Percentiles rank a stretch among this genome's conserved stretches.
These are phyloP conservation scores for Septoria petroselini DNA, from an alignment of 2,329 filamentous ascomycete species.

Conservation along the genomic window DNA sequence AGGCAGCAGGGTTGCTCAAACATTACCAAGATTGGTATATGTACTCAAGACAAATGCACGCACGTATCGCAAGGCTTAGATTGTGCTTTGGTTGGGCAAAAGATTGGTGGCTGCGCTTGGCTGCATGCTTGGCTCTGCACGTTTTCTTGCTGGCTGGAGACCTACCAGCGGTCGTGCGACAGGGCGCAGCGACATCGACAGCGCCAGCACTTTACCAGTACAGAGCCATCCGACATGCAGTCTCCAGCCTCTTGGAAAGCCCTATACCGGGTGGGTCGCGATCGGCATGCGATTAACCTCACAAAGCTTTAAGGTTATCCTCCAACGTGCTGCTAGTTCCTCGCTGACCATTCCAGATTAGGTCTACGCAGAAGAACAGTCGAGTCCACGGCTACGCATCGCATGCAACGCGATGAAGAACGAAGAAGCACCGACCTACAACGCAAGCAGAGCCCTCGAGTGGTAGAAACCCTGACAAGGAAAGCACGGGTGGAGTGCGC, in stretches of 20 bases:
- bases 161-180: not conserved
- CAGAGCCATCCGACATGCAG: too few relatives aligned
- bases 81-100: not conserved
- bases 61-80: conserved; percentile 1
- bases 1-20: not conserved
- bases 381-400: too few relatives aligned
- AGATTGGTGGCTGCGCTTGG: not conserved
- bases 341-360: not conserved
- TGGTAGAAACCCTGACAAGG: too few relatives aligned
- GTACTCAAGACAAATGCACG: conserved; percentile 1
- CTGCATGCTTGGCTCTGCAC: not conserved
- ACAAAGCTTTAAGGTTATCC: conserved; percentile 3
- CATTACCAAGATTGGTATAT: conserved; percentile 3
- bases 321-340: too few relatives aligned
- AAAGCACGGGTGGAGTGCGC: too few relatives aligned
- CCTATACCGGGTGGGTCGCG: conserved; percentile 6
- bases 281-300: conserved; percentile 3
- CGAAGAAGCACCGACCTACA: too few relatives aligned
- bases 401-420: too few relatives aligned
- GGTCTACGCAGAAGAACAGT: not conserved
- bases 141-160: too few relatives aligned
- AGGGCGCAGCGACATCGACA: not conserved
- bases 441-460: too few relatives aligned
- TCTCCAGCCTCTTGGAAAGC: conserved; percentile 4
- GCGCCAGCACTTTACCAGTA: not conserved